Base-by-base conservation (phyloP, 2,329 filamentous ascomycete species). In the Paecilomyces formosus region DNA sequence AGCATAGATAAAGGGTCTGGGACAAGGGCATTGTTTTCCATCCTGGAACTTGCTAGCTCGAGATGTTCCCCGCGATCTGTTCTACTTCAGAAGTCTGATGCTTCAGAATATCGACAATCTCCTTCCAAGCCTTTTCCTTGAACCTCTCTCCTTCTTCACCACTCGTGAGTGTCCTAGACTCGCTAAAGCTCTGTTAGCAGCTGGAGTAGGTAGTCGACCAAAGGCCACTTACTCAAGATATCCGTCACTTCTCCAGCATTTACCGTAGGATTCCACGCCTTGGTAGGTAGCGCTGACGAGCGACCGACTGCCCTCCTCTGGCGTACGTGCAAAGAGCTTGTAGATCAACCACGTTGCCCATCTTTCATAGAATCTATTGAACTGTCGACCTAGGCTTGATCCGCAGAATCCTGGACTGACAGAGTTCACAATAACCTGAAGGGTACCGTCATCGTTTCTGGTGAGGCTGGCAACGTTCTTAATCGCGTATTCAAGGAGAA, bases 321-420 rank as follows among this genome's bases (percentile, higher is more conserved):
- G 64, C 6, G 72, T 75, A 12, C 78, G 72, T 3, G 73, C 76
- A 62, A 79, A 73, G 4, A 78, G 58, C 52, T 60, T 67, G 55
- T 70, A 71, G 57, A 76, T 60, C 15, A 76, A 21, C 65, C 71
- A 73, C 2, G 72, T 57, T 0, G 70, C 53, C 61, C 66, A 70
- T 33, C 69, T 68, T 59, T 73, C 69, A 57, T 72, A 70, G 61
- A 72, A 71, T 31, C 64, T 63, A 45, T 69, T 67, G 55, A 72
- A 78, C 50, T 78, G 69, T 8, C 78, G 73, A 2, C 72, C 72
- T 6, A 80, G 68, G 11, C 73, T 70, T 3, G 77, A 76, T 18
- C 62, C 68, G 61, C 77, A 79, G 30, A 78, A 65, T 0, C 77
- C 78, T 1, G 78, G 78, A 58, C 76, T 79, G 3, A 72, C 67